Conservation (phyloP, 352 stramenopile genomes). For the Globisporangium cylindrosporum region DNA sequence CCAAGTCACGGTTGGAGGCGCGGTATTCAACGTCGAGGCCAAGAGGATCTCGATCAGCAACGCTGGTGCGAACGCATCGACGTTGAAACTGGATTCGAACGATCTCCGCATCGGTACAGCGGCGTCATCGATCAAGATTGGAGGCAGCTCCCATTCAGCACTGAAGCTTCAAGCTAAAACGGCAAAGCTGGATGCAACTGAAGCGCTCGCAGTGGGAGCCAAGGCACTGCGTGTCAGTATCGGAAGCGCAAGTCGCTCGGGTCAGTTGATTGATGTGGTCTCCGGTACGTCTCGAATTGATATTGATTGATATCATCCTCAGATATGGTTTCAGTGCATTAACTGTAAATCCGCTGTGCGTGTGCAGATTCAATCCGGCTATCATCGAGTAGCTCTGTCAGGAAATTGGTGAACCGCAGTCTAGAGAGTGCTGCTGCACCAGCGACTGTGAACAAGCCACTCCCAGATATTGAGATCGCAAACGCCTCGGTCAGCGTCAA, state of each 20-base stretch:
- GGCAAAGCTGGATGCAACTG: slow-evolving; percentile 25
- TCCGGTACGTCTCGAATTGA: slow-evolving; percentile 15
- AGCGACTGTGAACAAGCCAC: not conserved
- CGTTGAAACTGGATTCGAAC: slow-evolving; percentile 41
- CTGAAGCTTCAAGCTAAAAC: slow-evolving; percentile 27
- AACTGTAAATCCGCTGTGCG: not conserved
- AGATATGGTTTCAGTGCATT: not conserved
- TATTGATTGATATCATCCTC: not conserved
- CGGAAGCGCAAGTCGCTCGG: slow-evolving; percentile 20
- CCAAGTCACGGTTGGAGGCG: slow-evolving; percentile 41
- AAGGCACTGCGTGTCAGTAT: slow-evolving; percentile 25
- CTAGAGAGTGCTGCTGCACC: not conserved
- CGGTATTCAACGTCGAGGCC: slow-evolving; percentile 33
- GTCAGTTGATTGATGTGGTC: slow-evolving; percentile 30
- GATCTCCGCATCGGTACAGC: slow-evolving; percentile 32
- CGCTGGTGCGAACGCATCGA: slow-evolving; percentile 29
- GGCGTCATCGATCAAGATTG: slow-evolving; percentile 31
- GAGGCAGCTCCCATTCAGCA: slow-evolving; percentile 19
- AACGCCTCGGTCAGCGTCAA: slow-evolving; percentile 9
- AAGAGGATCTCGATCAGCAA: slow-evolving; percentile 54
- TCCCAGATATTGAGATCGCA: slow-evolving; percentile 11
- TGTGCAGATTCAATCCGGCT: slow-evolving; percentile 15
- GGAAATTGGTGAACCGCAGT: not conserved
- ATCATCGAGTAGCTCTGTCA: slow-evolving; percentile 1
- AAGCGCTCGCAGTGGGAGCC: slow-evolving; percentile 25